phyloP scores from a whole-genome alignment of 257 asterid species.

The Paulownia fortunei region DNA sequence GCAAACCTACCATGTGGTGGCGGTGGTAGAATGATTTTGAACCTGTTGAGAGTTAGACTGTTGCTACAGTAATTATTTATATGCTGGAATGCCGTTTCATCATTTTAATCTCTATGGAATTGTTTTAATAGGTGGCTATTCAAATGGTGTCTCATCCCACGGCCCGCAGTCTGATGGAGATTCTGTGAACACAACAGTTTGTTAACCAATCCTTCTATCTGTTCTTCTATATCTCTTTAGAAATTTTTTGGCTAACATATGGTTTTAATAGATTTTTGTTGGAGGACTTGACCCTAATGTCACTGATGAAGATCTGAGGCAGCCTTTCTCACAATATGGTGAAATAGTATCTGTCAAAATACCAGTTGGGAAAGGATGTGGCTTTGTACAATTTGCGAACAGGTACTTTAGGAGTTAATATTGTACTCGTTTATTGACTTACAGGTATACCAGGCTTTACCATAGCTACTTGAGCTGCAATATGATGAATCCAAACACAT shows the following conservation, averaged over 20 bases:
- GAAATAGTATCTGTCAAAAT: conserved; percentile 76
- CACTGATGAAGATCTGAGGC: conserved; percentile 74
- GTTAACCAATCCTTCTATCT: conserved; percentile 39
- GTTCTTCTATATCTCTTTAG: not conserved
- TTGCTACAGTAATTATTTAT: too few relatives aligned
- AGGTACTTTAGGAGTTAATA: conserved; percentile 42
- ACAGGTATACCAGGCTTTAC: too few relatives aligned
- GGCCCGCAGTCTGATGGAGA: conserved; percentile 74
- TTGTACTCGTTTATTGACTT: not conserved
- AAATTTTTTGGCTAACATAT: conserved; percentile 32
- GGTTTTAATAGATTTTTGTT: conserved; percentile 67
- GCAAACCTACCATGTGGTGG: too few relatives aligned
- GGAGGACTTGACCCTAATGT: conserved; percentile 86
- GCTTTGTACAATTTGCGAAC: conserved; percentile 79
- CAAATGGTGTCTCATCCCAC: conserved; percentile 61
- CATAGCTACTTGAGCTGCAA: not conserved
- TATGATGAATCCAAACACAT: not conserved
- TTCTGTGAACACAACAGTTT: conserved; percentile 71
- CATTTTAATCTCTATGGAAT: conserved; percentile 9
- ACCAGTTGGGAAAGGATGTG: conserved; percentile 84
- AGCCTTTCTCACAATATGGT: conserved; percentile 69
- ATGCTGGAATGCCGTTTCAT: not conserved
- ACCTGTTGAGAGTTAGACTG: not conserved
- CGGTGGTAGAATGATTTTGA: not conserved
- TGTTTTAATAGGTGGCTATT: conserved; percentile 65